Conservation (phyloP, 1,284 basidiomycete genomes). For the Trametes sp. region DNA sequence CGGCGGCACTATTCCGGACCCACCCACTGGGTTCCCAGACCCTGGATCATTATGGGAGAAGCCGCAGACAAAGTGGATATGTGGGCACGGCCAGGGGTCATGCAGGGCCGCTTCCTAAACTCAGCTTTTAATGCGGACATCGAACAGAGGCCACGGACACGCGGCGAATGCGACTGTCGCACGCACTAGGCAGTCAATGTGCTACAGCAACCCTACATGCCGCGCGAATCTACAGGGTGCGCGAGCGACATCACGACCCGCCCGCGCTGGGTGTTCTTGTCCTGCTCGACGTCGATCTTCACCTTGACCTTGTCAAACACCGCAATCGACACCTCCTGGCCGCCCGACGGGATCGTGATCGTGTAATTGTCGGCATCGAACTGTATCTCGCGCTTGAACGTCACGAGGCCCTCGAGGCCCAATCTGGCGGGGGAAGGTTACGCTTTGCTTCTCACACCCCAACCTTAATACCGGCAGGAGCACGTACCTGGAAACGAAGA, state of each 20-base stretch:
- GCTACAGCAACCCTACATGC: conserved; percentile 41
- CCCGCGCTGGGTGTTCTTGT: conserved; percentile 92
- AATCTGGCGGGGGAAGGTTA: conserved; percentile 58
- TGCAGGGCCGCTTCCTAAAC: conserved; percentile 22
- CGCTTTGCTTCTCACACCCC: conserved; percentile 19
- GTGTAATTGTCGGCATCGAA: conserved; percentile 95
- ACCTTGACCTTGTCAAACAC: conserved; percentile 96
- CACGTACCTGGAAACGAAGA: conserved; percentile 92
- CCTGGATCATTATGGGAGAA: conserved; percentile 25
- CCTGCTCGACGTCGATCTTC: conserved; percentile 92
- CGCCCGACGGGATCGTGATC: conserved; percentile 69
- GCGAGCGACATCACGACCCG: conserved; percentile 90
- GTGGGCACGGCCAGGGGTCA: conserved; percentile 23
- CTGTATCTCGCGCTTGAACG: conserved; percentile 87
- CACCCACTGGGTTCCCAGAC: conserved; percentile 23
- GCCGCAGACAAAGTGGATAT: conserved; percentile 24
- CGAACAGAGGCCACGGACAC: conserved; percentile 26
- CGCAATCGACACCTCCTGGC: conserved; percentile 66
- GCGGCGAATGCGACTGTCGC: conserved; percentile 24
- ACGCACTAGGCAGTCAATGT: conserved; percentile 29
- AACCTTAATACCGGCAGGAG: conserved; percentile 14
- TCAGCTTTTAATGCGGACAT: conserved; percentile 25
- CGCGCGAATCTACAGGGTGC: conserved; percentile 69
- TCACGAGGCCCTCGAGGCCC: conserved; percentile 93
- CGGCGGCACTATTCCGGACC: conserved; percentile 23